Evolutionary conservation across 169 alveolate genomes (phyloP).

Genomic region (Plasmodium berghei): DNA sequence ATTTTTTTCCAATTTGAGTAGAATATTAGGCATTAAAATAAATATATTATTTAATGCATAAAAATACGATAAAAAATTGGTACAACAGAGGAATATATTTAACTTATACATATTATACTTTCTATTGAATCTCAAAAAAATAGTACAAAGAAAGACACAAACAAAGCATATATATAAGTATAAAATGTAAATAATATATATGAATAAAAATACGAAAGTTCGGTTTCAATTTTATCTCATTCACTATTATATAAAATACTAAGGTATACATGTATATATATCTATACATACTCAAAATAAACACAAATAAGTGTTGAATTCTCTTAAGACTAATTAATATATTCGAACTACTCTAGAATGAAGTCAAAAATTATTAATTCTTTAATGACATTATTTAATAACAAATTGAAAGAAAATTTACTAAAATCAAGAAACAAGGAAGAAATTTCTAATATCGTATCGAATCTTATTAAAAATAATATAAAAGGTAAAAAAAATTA

Average conservation of each 20-base stretch:
- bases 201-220: constrained; percentile 1
- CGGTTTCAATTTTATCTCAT: neutral
- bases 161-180: neutral
- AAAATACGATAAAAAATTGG: no score
- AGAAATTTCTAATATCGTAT: constrained; percentile 34
- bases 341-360: constrained; percentile 24
- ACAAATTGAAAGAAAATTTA: constrained; percentile 26
- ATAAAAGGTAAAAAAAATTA: constrained; percentile 45
- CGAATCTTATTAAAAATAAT: constrained; percentile 52
- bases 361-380: constrained; percentile 46
- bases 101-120: constrained; percentile 3
- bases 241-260: neutral
- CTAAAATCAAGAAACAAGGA: constrained; percentile 12
- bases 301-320: neutral
- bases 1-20: no score
- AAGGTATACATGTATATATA: neutral
- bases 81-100: neutral
- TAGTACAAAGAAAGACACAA: neutral
- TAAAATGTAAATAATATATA: neutral
- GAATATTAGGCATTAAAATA: no score
- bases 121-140: neutral
- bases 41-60: no score
- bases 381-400: constrained; percentile 40
- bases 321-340: constrained; percentile 4
- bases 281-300: neutral